Base-by-base conservation (phyloP, 2,329 filamentous ascomycete genomes). In the Helminthosporium solani region DNA sequence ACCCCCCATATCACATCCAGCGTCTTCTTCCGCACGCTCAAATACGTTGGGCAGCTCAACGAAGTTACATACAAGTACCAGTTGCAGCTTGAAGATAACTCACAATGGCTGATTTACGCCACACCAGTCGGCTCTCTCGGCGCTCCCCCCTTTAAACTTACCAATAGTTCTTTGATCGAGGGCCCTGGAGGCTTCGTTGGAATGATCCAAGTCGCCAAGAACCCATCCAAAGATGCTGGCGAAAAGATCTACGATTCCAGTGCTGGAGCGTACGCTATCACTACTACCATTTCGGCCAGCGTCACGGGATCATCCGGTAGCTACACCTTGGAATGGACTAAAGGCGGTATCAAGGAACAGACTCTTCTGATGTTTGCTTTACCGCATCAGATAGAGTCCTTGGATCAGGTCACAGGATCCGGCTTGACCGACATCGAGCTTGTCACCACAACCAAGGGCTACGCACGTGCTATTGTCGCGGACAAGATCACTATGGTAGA, bases 291-390 rank as follows among this genome's bases (percentile, higher is more conserved):
- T 0, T 71, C 75, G 28, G 83, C 80, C 2, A 73, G 73, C 0
- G 57, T 61, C 27, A 50, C 56, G 25, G 65, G 58, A 2, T 33
- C 40, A 9, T 73, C 73, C 9, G 92, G 89, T 9, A 83, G 78
- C 9, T 99, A 97, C 67, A 83, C 74, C 0, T 80, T 97, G 41
- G 71, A 73, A 0, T 97, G 87, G 75, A 70, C 74, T 16, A 94
- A 89, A 62, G 79, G 74, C 0, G 94, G 92, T 5, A 75, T 85
- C 23, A 34, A 47, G 12, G 48, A 52, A 28, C 75, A 81, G 28
- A 79, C 76, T 2, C 75, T 96, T 35, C 75, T 94, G 53, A 95
- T 96, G 87, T 97, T 87, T 66, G 90, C 90, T 15, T 74, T 99
- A 41, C 90, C 92, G 31, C 94, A 99, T 68, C 94, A 97, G 53